A percentile compares a stretch with the other conserved stretches of the same genome.
phyloP scores from a whole-genome alignment of 2,329 filamentous ascomycete genomes.

The Ophiostoma sp. region DNA sequence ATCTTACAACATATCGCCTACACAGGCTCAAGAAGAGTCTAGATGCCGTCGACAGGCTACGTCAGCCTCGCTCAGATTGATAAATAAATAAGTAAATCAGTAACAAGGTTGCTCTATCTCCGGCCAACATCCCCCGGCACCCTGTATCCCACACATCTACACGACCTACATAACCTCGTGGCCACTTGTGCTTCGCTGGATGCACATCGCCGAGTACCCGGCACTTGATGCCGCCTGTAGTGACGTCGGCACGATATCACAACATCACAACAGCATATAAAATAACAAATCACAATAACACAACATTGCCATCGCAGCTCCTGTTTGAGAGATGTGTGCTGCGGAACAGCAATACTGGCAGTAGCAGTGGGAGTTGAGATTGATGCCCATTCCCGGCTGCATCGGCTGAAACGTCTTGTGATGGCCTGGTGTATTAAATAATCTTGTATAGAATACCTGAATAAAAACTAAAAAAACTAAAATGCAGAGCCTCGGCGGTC shows the following conservation, averaged over 20 bases:
- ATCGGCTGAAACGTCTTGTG: neutral
- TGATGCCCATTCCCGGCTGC: neutral
- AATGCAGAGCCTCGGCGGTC: constrained; percentile 1
- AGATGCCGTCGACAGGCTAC: neutral
- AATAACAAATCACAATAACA: neutral
- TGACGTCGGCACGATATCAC: neutral
- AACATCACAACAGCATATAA: neutral
- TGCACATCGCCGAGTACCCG: constrained; percentile 3
- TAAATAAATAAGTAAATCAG: no score
- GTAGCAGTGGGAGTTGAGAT: neutral
- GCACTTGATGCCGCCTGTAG: neutral
- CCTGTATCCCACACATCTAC: neutral
- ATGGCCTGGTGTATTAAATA: neutral
- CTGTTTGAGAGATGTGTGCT: neutral
- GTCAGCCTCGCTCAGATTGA: neutral
- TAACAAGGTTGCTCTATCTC: neutral
- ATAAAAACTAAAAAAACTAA: neutral
- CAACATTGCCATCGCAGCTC: neutral
- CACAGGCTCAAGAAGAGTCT: neutral
- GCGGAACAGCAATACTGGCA: neutral
- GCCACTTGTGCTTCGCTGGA: neutral
- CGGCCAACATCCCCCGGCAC: neutral
- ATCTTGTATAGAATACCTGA: neutral
- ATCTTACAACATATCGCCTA: neutral
- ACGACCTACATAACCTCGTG: neutral